These are phyloP conservation scores for Raddia guianensis DNA, from an alignment of 176 grass and related monocot species.

Conservation along the genomic window DNA sequence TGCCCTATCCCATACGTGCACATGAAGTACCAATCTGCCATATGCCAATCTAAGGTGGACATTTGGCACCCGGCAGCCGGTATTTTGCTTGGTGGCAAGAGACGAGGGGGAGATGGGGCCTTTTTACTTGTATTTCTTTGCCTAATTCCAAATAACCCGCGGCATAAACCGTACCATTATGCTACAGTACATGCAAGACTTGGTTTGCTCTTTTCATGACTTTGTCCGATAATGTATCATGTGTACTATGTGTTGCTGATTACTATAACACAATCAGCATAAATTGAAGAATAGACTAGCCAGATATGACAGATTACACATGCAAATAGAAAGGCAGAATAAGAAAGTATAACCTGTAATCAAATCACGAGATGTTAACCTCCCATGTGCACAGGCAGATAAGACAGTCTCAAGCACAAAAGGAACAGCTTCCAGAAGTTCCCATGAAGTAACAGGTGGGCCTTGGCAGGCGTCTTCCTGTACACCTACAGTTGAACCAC, in stretches of 20 bases:
- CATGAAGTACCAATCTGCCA: background rate
- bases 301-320: background rate
- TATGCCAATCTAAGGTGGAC: no score
- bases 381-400: conserved; percentile 78
- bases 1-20: background rate
- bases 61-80: no score
- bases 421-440: conserved; percentile 80
- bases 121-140: no score
- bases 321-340: conserved; percentile 12
- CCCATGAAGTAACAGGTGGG: conserved; percentile 60
- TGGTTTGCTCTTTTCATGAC: no score
- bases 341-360: conserved; percentile 54
- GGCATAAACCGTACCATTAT: no score
- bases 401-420: conserved; percentile 83
- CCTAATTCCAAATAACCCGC: no score
- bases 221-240: no score
- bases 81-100: no score
- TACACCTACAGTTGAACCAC: conserved; percentile 43
- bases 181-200: no score
- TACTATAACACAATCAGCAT: background rate
- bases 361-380: conserved; percentile 76
- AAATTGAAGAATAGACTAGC: background rate
- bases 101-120: no score
- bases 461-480: conserved; percentile 47
- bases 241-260: no score